A percentile compares a stretch with the other conserved stretches of the same genome.
These are phyloP conservation scores for Citrus hindsii DNA, from an alignment of 345 rosid species.

Conservation along the genomic window DNA sequence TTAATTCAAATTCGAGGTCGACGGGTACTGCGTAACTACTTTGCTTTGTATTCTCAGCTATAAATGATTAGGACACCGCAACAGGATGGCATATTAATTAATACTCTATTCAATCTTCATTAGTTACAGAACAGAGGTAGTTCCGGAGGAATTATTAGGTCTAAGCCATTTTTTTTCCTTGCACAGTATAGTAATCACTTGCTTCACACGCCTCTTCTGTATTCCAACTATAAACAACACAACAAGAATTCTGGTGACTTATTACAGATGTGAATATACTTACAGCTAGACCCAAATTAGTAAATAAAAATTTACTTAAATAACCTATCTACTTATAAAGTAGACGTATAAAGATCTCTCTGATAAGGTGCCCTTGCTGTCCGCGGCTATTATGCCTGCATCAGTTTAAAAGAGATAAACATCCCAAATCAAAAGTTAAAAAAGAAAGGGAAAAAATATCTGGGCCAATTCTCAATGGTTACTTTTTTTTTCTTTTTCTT, in stretches of 20 bases:
- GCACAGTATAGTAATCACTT: neutral
- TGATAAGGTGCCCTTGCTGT: neutral
- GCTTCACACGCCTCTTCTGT: neutral
- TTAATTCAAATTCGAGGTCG: neutral
- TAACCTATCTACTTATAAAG: neutral
- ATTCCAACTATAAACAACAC: neutral
- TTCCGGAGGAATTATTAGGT: neutral
- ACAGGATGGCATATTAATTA: constrained; percentile 4
- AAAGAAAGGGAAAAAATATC: neutral
- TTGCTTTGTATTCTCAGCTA: neutral
- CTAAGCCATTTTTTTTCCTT: no score
- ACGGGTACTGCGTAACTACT: neutral
- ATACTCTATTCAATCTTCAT: neutral
- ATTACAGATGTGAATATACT: no score
- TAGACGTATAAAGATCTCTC: neutral
- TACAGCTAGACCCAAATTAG: neutral
- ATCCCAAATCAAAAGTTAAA: neutral
- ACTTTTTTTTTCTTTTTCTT: no score
- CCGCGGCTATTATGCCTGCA: neutral
- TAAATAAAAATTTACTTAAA: neutral
- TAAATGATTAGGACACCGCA: neutral
- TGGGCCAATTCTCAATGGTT: neutral
- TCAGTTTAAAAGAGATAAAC: neutral
- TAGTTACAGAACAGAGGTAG: neutral
- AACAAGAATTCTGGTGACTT: neutral